Evolutionary conservation across 345 rosid species (phyloP), one percentile per base, ranked within the genome.

Genomic region (Hibiscus mutabilis): DNA sequence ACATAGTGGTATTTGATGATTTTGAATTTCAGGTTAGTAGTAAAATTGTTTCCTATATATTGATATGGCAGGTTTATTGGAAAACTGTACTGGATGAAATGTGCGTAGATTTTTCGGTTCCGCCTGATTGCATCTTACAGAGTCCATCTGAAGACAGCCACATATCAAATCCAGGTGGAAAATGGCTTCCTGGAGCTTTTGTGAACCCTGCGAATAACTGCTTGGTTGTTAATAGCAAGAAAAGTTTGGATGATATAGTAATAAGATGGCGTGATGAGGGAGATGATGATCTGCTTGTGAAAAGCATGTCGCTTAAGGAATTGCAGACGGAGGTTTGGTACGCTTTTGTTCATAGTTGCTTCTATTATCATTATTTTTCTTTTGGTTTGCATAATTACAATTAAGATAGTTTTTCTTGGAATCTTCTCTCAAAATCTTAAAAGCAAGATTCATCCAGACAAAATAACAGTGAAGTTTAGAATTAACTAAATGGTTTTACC

Each of bases 151-250:
- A 73, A 21, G 81, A 80, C 66, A 75, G 73, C 35, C 24, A 7
- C 46, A 15, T 58, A 58, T 19, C 71, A 46, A 76, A 81, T 56
- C 97, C 97, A 2, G 96, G 97, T 29, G 99, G 92, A 35, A 78
- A 82, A 75, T 95, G 99, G 99, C 89, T 95, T 79, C 97, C 93
- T 58, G 97, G 97, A 68, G 97, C 96, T 25, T 80, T 61, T 72
- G 59, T 90, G 71, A 95, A 95, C 60, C 86, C 97, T 76, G 97
- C 93, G 16, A 81, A 85, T 71, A 86, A 77, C 79, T 95, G 97
- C 82, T 78, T 92, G 79, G 77, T 66, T 27, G 63, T 72, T 70
- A 85, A 82, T 65, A 40, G 68, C 19, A 86, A 86, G 73, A 84
- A 86, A 84, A 79, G 77, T 60, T 82, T 82, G 77, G 84, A 82